Conservation (phyloP, 2,329 filamentous ascomycete species). For the Exophiala sp. region DNA sequence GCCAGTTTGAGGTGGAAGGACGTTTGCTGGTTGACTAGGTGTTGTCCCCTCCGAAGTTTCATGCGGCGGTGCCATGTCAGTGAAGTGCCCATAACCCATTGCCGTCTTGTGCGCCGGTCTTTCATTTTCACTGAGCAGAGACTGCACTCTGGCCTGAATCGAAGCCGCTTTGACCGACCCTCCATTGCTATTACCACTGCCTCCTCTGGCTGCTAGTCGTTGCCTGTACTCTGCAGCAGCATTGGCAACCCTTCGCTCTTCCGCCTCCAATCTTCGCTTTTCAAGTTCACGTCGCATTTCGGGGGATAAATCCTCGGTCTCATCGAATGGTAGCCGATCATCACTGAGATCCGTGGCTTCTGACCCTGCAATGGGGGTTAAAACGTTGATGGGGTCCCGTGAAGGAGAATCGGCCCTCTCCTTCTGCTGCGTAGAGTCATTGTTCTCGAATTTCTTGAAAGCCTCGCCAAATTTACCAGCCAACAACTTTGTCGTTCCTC, state of each 20-base stretch:
- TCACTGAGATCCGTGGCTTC: conserved; percentile 66
- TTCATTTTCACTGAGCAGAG: conserved; percentile 71
- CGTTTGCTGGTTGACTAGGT: conserved; percentile 26
- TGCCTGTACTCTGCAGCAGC: conserved; percentile 84
- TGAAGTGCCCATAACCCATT: conserved; percentile 84
- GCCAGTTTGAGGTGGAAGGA: not conserved
- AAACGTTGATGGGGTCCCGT: conserved; percentile 39
- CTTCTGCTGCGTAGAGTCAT: conserved; percentile 37
- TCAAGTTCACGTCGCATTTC: conserved; percentile 89
- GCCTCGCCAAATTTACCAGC: conserved; percentile 86
- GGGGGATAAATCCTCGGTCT: conserved; percentile 68
- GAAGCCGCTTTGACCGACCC: conserved; percentile 62
- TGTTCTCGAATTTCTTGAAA: conserved; percentile 79
- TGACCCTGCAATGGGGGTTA: conserved; percentile 69
- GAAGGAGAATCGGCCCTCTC: conserved; percentile 42
- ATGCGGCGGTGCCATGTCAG: conserved; percentile 46
- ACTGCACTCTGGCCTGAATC: conserved; percentile 88
- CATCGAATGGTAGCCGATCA: conserved; percentile 57
- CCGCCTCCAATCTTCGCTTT: conserved; percentile 69
- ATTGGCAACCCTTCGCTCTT: conserved; percentile 82
- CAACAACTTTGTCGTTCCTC: conserved; percentile 74
- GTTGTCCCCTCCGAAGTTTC: conserved; percentile 30
- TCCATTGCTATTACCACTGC: conserved; percentile 37
- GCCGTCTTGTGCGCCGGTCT: conserved; percentile 63
- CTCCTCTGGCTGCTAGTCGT: conserved; percentile 60